phyloP scores from a whole-genome alignment of 257 asterid genomes.

The Lavandula angustifolia region DNA sequence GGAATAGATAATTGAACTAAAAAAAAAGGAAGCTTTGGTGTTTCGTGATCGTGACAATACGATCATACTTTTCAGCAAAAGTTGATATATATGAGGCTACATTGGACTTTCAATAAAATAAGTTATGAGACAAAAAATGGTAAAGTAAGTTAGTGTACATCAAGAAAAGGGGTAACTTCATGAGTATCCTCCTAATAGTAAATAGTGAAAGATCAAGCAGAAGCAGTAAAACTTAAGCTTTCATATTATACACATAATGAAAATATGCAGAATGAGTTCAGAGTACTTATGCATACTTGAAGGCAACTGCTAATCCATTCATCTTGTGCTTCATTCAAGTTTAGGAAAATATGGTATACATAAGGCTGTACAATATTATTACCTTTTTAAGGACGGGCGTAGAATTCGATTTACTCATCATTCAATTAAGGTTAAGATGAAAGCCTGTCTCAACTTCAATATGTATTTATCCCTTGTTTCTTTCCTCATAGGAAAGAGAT shows the following conservation, averaged over 20 bases:
- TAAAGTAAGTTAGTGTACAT: neutral
- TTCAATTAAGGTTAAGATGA: constrained; percentile 2
- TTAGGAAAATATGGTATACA: neutral
- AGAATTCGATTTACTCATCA: neutral
- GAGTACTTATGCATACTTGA: too few species aligned
- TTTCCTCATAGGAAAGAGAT: neutral
- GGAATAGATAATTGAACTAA: constrained; percentile 3
- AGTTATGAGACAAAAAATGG: neutral
- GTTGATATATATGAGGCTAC: too few species aligned
- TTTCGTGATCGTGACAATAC: too few species aligned
- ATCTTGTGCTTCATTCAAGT: neutral
- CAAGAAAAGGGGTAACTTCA: neutral
- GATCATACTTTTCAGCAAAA: neutral
- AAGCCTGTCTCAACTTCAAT: constrained; percentile 3
- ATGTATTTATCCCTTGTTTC: neutral
- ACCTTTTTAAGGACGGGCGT: neutral
- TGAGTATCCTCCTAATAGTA: neutral
- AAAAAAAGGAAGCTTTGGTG: neutral
- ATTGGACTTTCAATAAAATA: too few species aligned
- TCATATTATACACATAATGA: neutral
- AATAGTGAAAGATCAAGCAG: neutral
- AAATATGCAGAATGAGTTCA: constrained; percentile 3
- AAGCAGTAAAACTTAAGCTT: neutral
- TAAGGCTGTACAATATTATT: neutral
- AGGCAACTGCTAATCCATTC: too few species aligned